phyloP scores from a whole-genome alignment of 257 asterid species.

The Dorcoceras hygrometricum region DNA sequence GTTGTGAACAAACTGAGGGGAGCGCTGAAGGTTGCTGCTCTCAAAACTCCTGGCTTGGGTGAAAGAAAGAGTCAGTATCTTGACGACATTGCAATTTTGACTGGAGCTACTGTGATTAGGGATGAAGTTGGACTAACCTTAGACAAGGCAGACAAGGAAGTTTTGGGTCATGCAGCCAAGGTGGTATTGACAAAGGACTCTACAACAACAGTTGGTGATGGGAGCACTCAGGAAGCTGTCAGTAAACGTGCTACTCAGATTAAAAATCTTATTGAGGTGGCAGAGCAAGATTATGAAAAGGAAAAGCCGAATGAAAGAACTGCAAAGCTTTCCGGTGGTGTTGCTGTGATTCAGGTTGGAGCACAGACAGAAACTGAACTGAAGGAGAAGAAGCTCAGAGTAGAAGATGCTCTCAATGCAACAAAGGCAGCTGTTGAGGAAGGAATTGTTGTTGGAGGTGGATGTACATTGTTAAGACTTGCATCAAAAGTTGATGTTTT shows the following conservation, averaged over 20 bases:
- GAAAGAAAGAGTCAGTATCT: too few relatives aligned
- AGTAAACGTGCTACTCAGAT: constrained; percentile 82
- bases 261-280: constrained; percentile 84
- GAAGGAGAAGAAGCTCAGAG: constrained; percentile 95
- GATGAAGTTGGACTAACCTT: constrained; percentile 82
- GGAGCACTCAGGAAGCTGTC: constrained; percentile 89
- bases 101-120: constrained; percentile 95
- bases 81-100: too few relatives aligned
- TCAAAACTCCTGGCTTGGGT: too few relatives aligned
- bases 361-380: constrained; percentile 98
- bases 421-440: constrained; percentile 91
- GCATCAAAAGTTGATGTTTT: constrained; percentile 51
- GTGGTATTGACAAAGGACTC: constrained; percentile 85
- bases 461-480: constrained; percentile 54
- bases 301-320: constrained; percentile 87
- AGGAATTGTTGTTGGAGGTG: constrained; percentile 78
- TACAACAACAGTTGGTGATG: constrained; percentile 95
- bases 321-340: constrained; percentile 97
- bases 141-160: constrained; percentile 89
- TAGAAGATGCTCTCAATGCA: constrained; percentile 98
- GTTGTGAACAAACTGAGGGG: too few relatives aligned
- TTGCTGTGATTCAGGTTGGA: constrained; percentile 98
- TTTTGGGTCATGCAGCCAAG: constrained; percentile 94
- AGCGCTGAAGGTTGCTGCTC: too few relatives aligned
- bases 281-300: constrained; percentile 92